These are phyloP conservation scores for Clonostachys rosea DNA, from an alignment of 2,329 filamentous ascomycete species.

Conservation along the genomic window DNA sequence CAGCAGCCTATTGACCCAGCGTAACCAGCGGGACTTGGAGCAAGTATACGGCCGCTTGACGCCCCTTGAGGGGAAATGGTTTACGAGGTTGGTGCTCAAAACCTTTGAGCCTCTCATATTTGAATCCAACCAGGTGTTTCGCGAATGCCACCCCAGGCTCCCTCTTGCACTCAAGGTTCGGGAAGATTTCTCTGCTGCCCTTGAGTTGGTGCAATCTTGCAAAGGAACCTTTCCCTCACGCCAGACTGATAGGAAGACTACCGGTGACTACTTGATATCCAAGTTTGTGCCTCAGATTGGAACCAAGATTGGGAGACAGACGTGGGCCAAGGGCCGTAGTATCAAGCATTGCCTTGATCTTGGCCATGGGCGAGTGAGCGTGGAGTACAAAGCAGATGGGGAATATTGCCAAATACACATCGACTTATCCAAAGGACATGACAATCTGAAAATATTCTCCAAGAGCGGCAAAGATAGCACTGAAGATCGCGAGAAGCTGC, in stretches of 20 bases:
- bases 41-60: slow-evolving; percentile 54
- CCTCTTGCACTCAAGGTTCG: slow-evolving; percentile 67
- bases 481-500: slow-evolving; percentile 57
- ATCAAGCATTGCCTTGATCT: slow-evolving; percentile 73
- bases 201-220: slow-evolving; percentile 41
- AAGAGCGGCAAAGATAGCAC: slow-evolving; percentile 93
- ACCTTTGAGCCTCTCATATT: slow-evolving; percentile 64
- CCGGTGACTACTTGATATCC: slow-evolving; percentile 28
- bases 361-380: slow-evolving; percentile 57
- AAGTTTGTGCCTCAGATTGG: slow-evolving; percentile 41
- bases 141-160: slow-evolving; percentile 63
- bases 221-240: slow-evolving; percentile 6
- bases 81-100: slow-evolving; percentile 76
- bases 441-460: slow-evolving; percentile 73
- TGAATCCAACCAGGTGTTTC: slow-evolving; percentile 49
- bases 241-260: not conserved
- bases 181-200: slow-evolving; percentile 59
- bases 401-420: slow-evolving; percentile 90
- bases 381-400: slow-evolving; percentile 81
- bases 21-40: slow-evolving; percentile 31
- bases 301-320: slow-evolving; percentile 59
- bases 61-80: slow-evolving; percentile 78
- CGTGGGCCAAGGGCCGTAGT: slow-evolving; percentile 62
- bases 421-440: slow-evolving; percentile 50
- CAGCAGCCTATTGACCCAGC: not conserved